Base-by-base conservation (phyloP, 352 stramenopile species). In the Phytophthora syringae region DNA sequence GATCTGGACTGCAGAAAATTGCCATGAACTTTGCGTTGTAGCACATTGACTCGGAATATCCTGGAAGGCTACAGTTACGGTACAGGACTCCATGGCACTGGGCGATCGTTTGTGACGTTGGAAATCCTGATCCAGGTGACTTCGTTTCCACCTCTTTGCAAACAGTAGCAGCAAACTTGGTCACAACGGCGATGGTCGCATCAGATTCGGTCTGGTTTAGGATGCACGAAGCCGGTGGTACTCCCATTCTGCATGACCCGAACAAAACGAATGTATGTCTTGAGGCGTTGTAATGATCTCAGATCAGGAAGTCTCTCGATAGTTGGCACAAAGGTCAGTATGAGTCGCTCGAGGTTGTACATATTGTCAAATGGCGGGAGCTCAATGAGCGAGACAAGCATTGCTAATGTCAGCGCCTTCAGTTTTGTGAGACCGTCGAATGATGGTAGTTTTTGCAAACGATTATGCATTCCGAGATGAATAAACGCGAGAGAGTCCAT, bases 401-500 rank as follows among this genome's bases (percentile, higher is more conserved):
- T 7, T 2, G 73, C 65, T 10, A 78, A 34, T 20, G 58, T 68
- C 13, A 80, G 36, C 3, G 54, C 32, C 36, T 70, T 72, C 22
- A 81, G 49, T 0, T 60, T 77, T 1, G 28, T 36, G 2, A 79
- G 47, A 1, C 62, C 64, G 7, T 67, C 16, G 10, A 78, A 67
- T 7, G 67, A 59, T 7, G 69, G 65, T 0, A 78, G 40, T 2
- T 52, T 43, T 11, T 45, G 2, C 21, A 78, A 25, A n/a, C 10
- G 27, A 4, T 37, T 22, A 30, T 65, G 50, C 7, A 36, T 36
- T 2, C 27, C 70, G 7, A 82, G 40, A 58, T 75, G 70, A 47
- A 82, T 44, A 24, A 74, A 82, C 2, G 56, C 57, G 34, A 82
- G 70, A 13, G 59, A 74, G 11, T 15, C 12, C 70, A 79, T 79